Conservation (phyloP, 2,329 filamentous ascomycete species). For the Ambrosiella xylebori region DNA sequence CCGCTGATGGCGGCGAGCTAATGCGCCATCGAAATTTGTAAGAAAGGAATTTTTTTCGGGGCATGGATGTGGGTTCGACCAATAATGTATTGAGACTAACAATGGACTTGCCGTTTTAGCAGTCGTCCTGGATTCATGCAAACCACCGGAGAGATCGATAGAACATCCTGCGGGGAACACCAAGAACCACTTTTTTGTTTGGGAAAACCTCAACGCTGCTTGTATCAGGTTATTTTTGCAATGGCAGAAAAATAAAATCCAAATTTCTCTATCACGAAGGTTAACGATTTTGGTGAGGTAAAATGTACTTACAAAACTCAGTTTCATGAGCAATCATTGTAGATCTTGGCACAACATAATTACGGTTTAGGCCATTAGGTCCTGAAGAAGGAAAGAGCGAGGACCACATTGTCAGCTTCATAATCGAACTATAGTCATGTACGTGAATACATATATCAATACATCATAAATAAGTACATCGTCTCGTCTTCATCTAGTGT, state of each 20-base stretch:
- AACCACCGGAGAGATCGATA: neutral
- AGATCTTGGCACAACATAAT: no score
- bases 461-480: neutral
- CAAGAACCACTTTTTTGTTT: neutral
- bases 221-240: neutral
- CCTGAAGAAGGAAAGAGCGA: no score
- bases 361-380: no score
- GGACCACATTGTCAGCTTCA: no score
- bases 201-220: neutral
- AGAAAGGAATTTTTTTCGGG: slow-evolving; percentile 1
- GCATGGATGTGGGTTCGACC: neutral
- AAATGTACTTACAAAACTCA: neutral
- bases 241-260: neutral
- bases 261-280: neutral
- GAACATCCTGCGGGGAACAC: neutral
- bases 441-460: no score
- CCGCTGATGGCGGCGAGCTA: neutral
- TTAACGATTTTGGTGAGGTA: neutral
- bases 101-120: slow-evolving; percentile 1
- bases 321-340: neutral
- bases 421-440: no score
- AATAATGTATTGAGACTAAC: neutral
- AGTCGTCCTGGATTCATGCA: neutral
- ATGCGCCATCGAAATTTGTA: neutral
- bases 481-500: no score